Evolutionary conservation across 768 basidiomycete genomes (phyloP).

Genomic region (Lactarius deliciosus): DNA sequence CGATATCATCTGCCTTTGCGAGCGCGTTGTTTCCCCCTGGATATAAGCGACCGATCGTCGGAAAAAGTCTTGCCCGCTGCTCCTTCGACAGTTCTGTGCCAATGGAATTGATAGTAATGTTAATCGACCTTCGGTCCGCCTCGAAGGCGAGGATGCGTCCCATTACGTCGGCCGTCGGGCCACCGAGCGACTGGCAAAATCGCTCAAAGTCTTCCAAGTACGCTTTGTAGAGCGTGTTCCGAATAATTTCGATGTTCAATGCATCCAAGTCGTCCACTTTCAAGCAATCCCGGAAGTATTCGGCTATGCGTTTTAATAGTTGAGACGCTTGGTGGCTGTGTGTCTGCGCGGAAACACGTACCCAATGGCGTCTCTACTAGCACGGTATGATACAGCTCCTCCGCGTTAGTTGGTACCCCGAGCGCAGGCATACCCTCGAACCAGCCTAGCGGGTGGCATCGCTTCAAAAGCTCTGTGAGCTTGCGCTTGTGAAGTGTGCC

Average conservation of each 20-base stretch:
- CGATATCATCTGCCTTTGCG: conserved; percentile 92
- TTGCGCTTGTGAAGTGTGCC: conserved; percentile 97
- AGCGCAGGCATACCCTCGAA: conserved; percentile 99
- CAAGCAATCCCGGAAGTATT: conserved; percentile 95
- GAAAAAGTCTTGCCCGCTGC: conserved; percentile 91
- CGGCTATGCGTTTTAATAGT: conserved; percentile 49
- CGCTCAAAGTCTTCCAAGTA: conserved; percentile 97
- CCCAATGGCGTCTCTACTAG: conserved; percentile 97
- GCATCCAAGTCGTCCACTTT: conserved; percentile 96
- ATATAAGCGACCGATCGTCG: conserved; percentile 88
- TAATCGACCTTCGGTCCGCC: conserved; percentile 94
- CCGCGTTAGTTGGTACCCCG: conserved; percentile 98
- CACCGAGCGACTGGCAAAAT: conserved; percentile 75
- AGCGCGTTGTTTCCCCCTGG: conserved; percentile 95
- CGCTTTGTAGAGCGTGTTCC: conserved; percentile 97
- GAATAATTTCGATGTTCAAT: conserved; percentile 99
- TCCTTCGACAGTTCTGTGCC: conserved; percentile 94
- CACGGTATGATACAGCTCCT: conserved; percentile 95
- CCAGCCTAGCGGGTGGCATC: conserved; percentile 94
- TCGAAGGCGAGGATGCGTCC: conserved; percentile 89
- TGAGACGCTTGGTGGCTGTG: neutral
- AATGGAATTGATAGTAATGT: conserved; percentile 99
- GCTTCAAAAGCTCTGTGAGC: conserved; percentile 92
- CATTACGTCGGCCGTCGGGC: conserved; percentile 92
- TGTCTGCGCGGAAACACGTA: conserved; percentile 41